Evolutionary conservation across 1,139 yeast genomes (phyloP).

Genomic region (Yamadazyma spencermartinsiae): DNA sequence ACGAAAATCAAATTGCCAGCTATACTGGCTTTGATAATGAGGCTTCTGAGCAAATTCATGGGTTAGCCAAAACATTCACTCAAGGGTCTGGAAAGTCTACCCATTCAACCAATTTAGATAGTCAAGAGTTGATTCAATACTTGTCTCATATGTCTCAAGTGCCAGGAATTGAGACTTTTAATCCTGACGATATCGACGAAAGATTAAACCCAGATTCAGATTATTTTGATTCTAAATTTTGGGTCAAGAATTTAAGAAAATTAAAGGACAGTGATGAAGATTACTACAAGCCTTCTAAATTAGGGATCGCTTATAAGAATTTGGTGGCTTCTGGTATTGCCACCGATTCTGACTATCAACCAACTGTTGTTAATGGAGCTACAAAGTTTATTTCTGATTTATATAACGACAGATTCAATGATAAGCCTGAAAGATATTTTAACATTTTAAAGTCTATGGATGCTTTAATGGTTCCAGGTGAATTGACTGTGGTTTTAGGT

Average conservation of each 20-base stretch:
- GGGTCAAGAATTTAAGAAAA: constrained; percentile 28
- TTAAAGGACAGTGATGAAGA: constrained; percentile 51
- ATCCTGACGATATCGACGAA: constrained; percentile 15
- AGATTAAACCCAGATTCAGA: constrained; percentile 42
- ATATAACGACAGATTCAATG: constrained; percentile 11
- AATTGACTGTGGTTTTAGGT: constrained; percentile 37
- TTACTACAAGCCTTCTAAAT: constrained; percentile 58
- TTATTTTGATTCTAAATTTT: constrained; percentile 53
- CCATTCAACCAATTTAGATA: constrained; percentile 29
- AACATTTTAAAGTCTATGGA: constrained; percentile 39
- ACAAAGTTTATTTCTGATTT: constrained; percentile 21
- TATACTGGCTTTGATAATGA: constrained; percentile 30
- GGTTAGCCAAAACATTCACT: constrained; percentile 36
- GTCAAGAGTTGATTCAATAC: constrained; percentile 47
- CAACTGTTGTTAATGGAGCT: constrained; percentile 60
- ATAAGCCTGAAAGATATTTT: constrained; percentile 21
- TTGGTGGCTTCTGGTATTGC: constrained; percentile 76
- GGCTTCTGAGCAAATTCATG: constrained; percentile 27
- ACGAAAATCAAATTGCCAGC: constrained; percentile 22
- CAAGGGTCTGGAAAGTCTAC: constrained; percentile 20
- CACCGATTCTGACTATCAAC: constrained; percentile 76
- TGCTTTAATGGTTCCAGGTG: constrained; percentile 35
- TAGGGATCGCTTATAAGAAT: constrained; percentile 70
- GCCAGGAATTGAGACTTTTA: constrained; percentile 47
- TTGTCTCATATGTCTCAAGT: constrained; percentile 53